Evolutionary conservation across 1,284 basidiomycete species (phyloP).

Genomic region (Hypsizygus ulmarius): DNA sequence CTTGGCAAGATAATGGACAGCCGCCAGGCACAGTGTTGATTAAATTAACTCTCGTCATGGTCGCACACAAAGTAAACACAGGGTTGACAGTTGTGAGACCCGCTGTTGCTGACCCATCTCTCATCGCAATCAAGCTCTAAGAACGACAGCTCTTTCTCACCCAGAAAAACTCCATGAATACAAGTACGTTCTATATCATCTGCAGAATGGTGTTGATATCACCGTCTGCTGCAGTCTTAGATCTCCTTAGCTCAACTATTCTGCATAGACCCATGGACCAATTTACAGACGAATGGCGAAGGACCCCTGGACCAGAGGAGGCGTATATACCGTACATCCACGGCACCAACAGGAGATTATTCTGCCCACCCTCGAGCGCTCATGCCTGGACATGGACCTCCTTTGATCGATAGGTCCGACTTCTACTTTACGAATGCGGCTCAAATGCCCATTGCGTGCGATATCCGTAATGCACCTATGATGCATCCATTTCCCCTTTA

Average conservation of each 20-base stretch:
- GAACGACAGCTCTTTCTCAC: too few species aligned
- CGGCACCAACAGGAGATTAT: slow-evolving; percentile 16
- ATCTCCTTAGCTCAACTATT: background rate
- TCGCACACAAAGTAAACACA: too few species aligned
- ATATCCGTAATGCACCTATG: slow-evolving; percentile 16
- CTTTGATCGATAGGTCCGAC: slow-evolving; percentile 16
- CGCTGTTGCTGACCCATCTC: too few species aligned
- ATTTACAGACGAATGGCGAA: slow-evolving; percentile 7
- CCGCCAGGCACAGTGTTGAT: too few species aligned
- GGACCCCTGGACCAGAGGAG: slow-evolving; percentile 5
- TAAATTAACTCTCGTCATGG: too few species aligned
- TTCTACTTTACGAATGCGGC: slow-evolving; percentile 18
- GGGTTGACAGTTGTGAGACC: too few species aligned
- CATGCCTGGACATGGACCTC: slow-evolving; percentile 20
- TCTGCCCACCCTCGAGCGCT: slow-evolving; percentile 20
- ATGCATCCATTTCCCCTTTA: slow-evolving; percentile 15
- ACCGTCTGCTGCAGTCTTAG: background rate
- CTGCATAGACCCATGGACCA: slow-evolving; percentile 17
- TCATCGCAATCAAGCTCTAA: too few species aligned
- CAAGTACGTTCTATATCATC: too few species aligned
- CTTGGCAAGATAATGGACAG: too few species aligned
- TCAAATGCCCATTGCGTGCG: slow-evolving; percentile 20
- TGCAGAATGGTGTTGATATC: too few species aligned
- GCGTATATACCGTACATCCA: slow-evolving; percentile 16
- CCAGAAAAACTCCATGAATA: too few species aligned